A percentile compares a stretch with the other conserved stretches of the same genome.
phyloP scores from a whole-genome alignment of 129 eudicot species.

The Flaveria robusta region DNA sequence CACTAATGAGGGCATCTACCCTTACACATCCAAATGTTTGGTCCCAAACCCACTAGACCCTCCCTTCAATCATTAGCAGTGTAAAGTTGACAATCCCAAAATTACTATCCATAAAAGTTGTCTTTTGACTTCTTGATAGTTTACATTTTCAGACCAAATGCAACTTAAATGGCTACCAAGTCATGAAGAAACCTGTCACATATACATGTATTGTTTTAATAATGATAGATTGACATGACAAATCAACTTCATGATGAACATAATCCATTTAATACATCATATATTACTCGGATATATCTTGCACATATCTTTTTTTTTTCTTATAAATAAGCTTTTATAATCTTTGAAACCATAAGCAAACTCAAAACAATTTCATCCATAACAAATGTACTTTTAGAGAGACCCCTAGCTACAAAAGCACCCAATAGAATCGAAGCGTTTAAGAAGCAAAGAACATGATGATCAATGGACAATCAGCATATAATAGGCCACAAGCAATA shows the following conservation, averaged over 20 bases:
- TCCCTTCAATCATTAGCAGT: constrained; percentile 4
- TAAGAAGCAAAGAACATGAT: too few species aligned
- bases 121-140: constrained; percentile 11
- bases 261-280: too few species aligned
- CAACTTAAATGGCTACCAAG: neutral
- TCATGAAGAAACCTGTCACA: neutral
- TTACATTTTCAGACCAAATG: neutral
- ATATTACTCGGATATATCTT: too few species aligned
- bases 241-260: neutral
- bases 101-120: neutral
- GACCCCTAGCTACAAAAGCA: too few species aligned
- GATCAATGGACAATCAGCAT: too few species aligned
- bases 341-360: too few species aligned
- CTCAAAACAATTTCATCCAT: too few species aligned
- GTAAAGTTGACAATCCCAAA: neutral
- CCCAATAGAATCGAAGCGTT: too few species aligned
- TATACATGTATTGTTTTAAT: neutral
- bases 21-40: constrained; percentile 17
- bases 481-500: too few species aligned
- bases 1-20: constrained; percentile 23
- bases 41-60: constrained; percentile 10
- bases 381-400: too few species aligned
- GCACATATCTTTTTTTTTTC: too few species aligned
- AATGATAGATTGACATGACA: neutral
- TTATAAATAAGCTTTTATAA: too few species aligned